phyloP scores from a whole-genome alignment of 176 grass and related monocot species.

The Bolboschoenus planiculmis region DNA sequence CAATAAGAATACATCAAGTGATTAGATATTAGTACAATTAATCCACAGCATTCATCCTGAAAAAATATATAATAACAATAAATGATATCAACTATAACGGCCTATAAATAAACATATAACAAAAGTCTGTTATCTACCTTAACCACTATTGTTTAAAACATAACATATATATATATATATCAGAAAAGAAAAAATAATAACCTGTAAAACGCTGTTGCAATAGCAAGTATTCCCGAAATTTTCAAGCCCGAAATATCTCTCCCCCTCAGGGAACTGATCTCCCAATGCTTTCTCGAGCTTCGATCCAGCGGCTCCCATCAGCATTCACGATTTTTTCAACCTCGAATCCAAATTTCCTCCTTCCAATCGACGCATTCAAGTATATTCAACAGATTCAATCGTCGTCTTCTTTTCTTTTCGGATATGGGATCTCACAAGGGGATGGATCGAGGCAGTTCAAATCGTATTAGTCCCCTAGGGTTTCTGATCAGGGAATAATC shows the following conservation, averaged over 20 bases:
- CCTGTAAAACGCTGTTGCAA: slow-evolving; percentile 99
- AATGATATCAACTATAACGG: neutral
- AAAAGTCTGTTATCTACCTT: neutral
- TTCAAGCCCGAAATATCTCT: slow-evolving; percentile 98
- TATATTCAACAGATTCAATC: neutral
- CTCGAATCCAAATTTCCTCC: neutral
- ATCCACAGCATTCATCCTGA: neutral
- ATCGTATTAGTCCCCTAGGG: neutral
- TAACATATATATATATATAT: neutral
- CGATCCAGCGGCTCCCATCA: slow-evolving; percentile 97
- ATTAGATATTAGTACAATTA: neutral
- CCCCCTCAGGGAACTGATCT: slow-evolving; percentile 94
- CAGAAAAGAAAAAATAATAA: slow-evolving; percentile 20
- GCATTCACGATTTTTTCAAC: slow-evolving; percentile 23
- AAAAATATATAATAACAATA: neutral
- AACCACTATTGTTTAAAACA: neutral
- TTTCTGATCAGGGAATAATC: slow-evolving; percentile 18
- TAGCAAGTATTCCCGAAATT: slow-evolving; percentile 99
- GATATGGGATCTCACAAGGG: neutral
- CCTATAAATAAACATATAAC: neutral
- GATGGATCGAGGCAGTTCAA: neutral
- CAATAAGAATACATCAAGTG: neutral
- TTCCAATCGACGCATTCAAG: slow-evolving; percentile 5
- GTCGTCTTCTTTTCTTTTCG: neutral
- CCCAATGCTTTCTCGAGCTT: slow-evolving; percentile 98